phyloP scores from a whole-genome alignment of 225 moss, liverwort and hornwort genomes.

The Polytrichum commune region DNA sequence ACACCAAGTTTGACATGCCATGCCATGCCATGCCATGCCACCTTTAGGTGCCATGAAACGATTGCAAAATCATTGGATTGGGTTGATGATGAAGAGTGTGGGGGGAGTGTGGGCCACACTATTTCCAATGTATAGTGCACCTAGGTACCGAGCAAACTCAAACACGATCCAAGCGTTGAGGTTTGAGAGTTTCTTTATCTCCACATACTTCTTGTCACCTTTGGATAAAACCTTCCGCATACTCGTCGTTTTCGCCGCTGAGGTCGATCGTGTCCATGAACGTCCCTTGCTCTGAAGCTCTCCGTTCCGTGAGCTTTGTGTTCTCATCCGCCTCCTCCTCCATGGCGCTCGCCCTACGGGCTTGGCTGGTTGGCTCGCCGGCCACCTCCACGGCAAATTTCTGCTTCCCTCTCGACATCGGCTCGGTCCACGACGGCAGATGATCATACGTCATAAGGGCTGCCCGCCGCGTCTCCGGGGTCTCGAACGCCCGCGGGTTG shows the following conservation, averaged over 20 bases:
- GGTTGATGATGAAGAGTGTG: too few species aligned
- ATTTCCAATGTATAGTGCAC: too few species aligned
- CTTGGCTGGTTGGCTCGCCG: too few species aligned
- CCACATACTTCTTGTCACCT: conserved; percentile 9
- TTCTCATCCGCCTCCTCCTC: conserved; percentile 40
- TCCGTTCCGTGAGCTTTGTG: conserved; percentile 44
- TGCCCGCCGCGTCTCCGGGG: background rate
- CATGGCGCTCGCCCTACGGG: conserved; percentile 13
- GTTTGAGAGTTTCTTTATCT: too few species aligned
- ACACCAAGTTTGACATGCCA: too few species aligned
- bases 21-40: too few species aligned
- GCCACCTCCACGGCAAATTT: background rate
- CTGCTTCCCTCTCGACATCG: background rate
- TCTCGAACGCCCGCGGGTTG: conserved; percentile 17
- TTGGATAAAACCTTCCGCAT: conserved; percentile 55
- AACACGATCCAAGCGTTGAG: too few species aligned
- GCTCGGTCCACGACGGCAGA: background rate
- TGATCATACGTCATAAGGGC: background rate
- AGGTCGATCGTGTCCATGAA: conserved; percentile 53
- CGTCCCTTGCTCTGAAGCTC: conserved; percentile 34
- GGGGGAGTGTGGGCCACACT: too few species aligned
- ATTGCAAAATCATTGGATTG: too few species aligned
- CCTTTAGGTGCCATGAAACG: too few species aligned
- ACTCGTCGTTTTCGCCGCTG: conserved; percentile 52
- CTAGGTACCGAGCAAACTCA: too few species aligned